Conservation (phyloP, 2,329 filamentous ascomycete species). For the Bretziella fagacearum region DNA sequence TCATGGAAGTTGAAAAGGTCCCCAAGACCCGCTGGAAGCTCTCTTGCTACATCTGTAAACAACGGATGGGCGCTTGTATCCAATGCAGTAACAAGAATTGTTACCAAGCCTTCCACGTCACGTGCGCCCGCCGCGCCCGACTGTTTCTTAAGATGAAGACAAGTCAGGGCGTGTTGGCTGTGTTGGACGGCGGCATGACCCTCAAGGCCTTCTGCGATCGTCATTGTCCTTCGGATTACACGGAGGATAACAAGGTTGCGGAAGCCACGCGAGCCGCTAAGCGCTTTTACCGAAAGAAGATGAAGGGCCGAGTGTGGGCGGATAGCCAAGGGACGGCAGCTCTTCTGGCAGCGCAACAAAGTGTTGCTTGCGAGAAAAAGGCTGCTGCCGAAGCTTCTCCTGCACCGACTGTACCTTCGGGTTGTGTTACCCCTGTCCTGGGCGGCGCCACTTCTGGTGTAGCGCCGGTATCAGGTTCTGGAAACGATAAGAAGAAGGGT, state of each 20-base stretch:
- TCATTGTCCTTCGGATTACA: slow-evolving; percentile 80
- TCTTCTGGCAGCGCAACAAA: slow-evolving; percentile 57
- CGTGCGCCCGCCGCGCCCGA: slow-evolving; percentile 73
- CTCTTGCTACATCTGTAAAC: slow-evolving; percentile 89
- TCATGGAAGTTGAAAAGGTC: slow-evolving; percentile 95
- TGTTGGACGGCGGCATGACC: slow-evolving; percentile 62
- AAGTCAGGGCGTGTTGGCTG: slow-evolving; percentile 57
- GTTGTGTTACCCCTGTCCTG: not conserved
- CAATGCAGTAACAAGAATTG: slow-evolving; percentile 97
- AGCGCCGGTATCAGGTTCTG: not conserved
- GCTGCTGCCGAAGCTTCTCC: slow-evolving; percentile 3
- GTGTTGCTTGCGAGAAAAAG: slow-evolving; percentile 17
- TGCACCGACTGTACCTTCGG: not conserved
- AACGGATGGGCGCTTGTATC: slow-evolving; percentile 95
- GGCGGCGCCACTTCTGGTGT: slow-evolving; percentile 19
- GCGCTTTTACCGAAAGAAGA: slow-evolving; percentile 74
- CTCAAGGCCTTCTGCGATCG: slow-evolving; percentile 93
- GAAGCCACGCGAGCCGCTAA: slow-evolving; percentile 67
- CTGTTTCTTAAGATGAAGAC: slow-evolving; percentile 96
- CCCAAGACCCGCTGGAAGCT: slow-evolving; percentile 88
- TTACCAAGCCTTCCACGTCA: slow-evolving; percentile 94
- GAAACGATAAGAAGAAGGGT: slow-evolving; percentile 5
- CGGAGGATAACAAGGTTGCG: slow-evolving; percentile 68
- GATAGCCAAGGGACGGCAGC: slow-evolving; percentile 74
- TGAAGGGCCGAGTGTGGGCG: slow-evolving; percentile 82